These are phyloP conservation scores for Salix purpurea DNA, from an alignment of 345 rosid genomes.

Conservation along the genomic window DNA sequence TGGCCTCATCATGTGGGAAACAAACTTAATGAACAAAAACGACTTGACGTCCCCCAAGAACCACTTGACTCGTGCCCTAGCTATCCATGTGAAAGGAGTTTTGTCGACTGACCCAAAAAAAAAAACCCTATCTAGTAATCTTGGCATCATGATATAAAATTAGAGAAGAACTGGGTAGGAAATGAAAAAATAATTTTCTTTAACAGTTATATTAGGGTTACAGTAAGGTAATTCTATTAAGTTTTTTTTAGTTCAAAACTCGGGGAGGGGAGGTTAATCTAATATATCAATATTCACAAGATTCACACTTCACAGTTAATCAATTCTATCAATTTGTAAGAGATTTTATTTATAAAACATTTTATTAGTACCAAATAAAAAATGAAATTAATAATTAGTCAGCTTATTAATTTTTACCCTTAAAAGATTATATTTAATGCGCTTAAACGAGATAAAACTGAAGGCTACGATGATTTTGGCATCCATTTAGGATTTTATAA, in stretches of 20 bases:
- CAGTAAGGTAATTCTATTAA: too few species aligned
- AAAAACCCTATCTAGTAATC: neutral
- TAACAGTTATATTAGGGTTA: too few species aligned
- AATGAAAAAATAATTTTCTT: too few species aligned
- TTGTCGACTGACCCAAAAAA: neutral
- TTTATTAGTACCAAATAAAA: neutral
- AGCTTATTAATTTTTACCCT: neutral
- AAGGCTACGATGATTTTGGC: neutral
- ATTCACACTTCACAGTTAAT: neutral
- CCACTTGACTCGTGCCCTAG: slow-evolving; percentile 1
- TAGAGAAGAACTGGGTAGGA: too few species aligned
- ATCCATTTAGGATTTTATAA: neutral
- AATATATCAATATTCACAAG: neutral
- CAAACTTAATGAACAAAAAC: neutral
- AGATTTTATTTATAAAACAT: neutral
- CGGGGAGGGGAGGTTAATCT: too few species aligned
- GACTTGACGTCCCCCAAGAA: neutral
- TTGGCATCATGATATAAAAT: neutral
- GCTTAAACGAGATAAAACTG: neutral
- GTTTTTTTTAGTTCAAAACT: too few species aligned
- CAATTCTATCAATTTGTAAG: neutral
- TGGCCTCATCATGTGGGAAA: neutral
- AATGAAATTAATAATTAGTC: neutral
- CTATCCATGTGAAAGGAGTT: neutral
- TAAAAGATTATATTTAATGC: too few species aligned